These are phyloP conservation scores for Funneliformis geosporum DNA, from an alignment of 192 early-diverging fungal genomes.

Conservation along the genomic window DNA sequence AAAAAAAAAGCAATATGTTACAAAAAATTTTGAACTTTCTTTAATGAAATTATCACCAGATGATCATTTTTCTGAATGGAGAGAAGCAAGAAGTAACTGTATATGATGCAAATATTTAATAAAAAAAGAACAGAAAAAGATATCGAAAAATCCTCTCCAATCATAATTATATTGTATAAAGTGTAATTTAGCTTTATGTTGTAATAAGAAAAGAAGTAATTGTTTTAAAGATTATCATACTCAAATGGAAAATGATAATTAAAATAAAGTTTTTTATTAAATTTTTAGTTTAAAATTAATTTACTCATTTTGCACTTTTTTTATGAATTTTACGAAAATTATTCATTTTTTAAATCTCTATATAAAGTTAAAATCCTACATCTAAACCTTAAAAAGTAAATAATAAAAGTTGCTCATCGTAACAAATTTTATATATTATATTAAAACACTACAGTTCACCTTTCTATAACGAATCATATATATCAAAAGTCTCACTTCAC, in stretches of 20 bases:
- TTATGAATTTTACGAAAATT: too few relatives aligned
- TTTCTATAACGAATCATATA: too few relatives aligned
- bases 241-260: not conserved
- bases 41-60: not conserved
- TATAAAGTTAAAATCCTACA: too few relatives aligned
- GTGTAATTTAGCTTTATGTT: not conserved
- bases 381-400: too few relatives aligned
- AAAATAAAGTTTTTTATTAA: not conserved
- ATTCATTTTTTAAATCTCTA: too few relatives aligned
- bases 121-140: not conserved
- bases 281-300: too few relatives aligned
- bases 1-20: not conserved
- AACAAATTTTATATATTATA: too few relatives aligned
- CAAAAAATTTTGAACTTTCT: not conserved
- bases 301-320: too few relatives aligned
- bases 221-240: slow-evolving; percentile 9
- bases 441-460: too few relatives aligned
- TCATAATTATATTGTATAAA: not conserved
- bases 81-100: not conserved
- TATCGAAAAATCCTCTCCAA: not conserved
- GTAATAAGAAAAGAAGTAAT: not conserved
- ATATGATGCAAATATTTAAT: slow-evolving; percentile 1
- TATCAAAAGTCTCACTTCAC: too few relatives aligned
- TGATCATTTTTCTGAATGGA: not conserved
- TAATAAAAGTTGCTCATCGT: too few relatives aligned